These are phyloP conservation scores for Phytophthora tubulina DNA, from an alignment of 352 stramenopile species.

Conservation along the genomic window DNA sequence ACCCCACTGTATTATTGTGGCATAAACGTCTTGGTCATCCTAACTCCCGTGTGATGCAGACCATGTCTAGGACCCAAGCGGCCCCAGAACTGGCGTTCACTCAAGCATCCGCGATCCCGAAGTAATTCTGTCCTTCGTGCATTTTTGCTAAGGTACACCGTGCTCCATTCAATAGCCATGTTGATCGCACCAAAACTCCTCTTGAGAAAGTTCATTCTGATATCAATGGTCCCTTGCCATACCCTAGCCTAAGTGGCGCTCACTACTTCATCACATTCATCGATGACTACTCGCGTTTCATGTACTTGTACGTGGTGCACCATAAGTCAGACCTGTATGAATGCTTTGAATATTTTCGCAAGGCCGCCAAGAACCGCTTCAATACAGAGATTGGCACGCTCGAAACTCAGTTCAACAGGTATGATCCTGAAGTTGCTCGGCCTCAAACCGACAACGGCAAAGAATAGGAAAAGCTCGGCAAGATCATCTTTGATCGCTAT, in stretches of 20 bases:
- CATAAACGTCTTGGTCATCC: too few species aligned
- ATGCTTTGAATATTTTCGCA: background rate
- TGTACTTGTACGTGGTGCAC: background rate
- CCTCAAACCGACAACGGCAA: slow-evolving; percentile 7
- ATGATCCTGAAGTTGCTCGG: background rate
- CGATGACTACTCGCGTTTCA: slow-evolving; percentile 17
- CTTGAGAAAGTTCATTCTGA: slow-evolving; percentile 4
- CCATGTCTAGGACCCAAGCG: background rate
- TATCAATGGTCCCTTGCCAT: slow-evolving; percentile 15
- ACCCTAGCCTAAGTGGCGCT: slow-evolving; percentile 5
- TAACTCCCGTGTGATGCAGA: too few species aligned
- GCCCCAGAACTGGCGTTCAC: slow-evolving; percentile 1
- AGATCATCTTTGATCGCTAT: slow-evolving; percentile 14
- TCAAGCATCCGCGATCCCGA: slow-evolving; percentile 6
- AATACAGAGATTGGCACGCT: background rate
- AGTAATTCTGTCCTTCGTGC: slow-evolving; percentile 11
- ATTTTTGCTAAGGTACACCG: slow-evolving; percentile 6
- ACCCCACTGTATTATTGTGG: too few species aligned
- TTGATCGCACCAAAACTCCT: slow-evolving; percentile 7
- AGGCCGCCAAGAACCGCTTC: background rate
- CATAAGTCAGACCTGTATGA: slow-evolving; percentile 1
- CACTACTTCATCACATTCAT: slow-evolving; percentile 22
- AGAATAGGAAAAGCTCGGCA: slow-evolving; percentile 20
- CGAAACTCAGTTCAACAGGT: slow-evolving; percentile 1
- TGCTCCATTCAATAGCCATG: slow-evolving; percentile 11